Percentiles rank a stretch among this genome's conserved stretches.
phyloP scores from a whole-genome alignment of 805 yeast genomes.

The Candida incommunis region DNA sequence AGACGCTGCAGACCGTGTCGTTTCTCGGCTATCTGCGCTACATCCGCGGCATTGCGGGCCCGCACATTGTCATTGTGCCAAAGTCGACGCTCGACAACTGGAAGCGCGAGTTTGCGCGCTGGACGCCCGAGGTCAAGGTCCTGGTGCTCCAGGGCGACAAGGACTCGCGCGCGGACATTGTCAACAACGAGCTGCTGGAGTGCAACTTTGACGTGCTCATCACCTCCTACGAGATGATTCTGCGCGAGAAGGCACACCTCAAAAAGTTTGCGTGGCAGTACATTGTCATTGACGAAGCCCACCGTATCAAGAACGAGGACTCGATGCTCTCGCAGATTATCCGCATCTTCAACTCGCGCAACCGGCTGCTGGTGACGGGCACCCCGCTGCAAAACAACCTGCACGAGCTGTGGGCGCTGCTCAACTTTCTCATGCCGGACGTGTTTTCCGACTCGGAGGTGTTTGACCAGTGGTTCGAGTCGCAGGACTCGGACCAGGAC shows the following conservation, averaged over 20 bases:
- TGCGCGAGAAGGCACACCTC: slow-evolving; percentile 69
- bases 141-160: slow-evolving; percentile 82
- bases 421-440: slow-evolving; percentile 84
- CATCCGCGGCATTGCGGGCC: slow-evolving; percentile 68
- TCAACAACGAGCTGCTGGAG: slow-evolving; percentile 43
- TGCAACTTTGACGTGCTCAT: slow-evolving; percentile 82
- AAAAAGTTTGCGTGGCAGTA: slow-evolving; percentile 88
- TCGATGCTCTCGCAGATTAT: slow-evolving; percentile 86
- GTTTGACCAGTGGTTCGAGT: slow-evolving; percentile 87
- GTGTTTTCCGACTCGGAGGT: slow-evolving; percentile 84
- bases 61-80: slow-evolving; percentile 84
- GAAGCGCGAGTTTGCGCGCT: slow-evolving; percentile 84
- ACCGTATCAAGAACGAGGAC: slow-evolving; percentile 89
- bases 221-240: slow-evolving; percentile 87
- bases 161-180: slow-evolving; percentile 52
- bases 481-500: slow-evolving; percentile 45
- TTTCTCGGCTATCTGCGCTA: slow-evolving; percentile 81
- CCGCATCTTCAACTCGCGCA: slow-evolving; percentile 71
- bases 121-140: slow-evolving; percentile 92
- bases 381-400: slow-evolving; percentile 91
- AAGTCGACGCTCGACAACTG: slow-evolving; percentile 93
- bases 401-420: slow-evolving; percentile 91
- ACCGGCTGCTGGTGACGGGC: slow-evolving; percentile 81
- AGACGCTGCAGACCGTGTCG: slow-evolving; percentile 87
- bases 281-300: slow-evolving; percentile 90